phyloP scores from a whole-genome alignment of 768 basidiomycete species.

The Asterophora lycoperdoides region DNA sequence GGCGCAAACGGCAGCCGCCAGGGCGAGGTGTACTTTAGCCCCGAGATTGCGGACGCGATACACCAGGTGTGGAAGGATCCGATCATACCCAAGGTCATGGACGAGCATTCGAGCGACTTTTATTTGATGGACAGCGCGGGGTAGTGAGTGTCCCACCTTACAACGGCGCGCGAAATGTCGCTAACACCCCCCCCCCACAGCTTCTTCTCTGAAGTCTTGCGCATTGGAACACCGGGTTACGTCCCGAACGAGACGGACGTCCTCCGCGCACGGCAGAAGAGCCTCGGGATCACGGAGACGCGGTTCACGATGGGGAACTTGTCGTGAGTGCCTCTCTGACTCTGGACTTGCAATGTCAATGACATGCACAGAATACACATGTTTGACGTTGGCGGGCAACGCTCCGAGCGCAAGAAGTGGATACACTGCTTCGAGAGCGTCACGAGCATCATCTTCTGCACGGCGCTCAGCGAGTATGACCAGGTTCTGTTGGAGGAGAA shows the following conservation, averaged over 20 bases:
- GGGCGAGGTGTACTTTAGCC: conserved; percentile 39
- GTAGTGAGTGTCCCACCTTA: conserved; percentile 53
- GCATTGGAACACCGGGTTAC: conserved; percentile 77
- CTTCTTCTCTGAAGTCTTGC: conserved; percentile 82
- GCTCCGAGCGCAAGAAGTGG: conserved; percentile 79
- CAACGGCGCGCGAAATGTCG: no score
- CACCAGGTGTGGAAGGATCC: conserved; percentile 68
- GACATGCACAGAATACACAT: conserved; percentile 46
- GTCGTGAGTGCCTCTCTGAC: conserved; percentile 36
- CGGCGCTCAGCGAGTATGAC: conserved; percentile 71
- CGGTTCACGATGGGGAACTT: conserved; percentile 67
- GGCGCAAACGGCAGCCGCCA: background rate
- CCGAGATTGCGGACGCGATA: conserved; percentile 68
- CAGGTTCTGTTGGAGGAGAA: conserved; percentile 66
- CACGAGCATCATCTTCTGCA: conserved; percentile 69
- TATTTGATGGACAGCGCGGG: conserved; percentile 92
- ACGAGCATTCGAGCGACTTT: conserved; percentile 70
- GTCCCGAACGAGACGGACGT: conserved; percentile 84
- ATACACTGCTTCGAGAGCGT: conserved; percentile 56
- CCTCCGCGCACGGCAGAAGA: conserved; percentile 80
- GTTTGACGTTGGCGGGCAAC: conserved; percentile 79
- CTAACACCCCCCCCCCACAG: conserved; percentile 29
- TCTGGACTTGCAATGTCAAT: background rate
- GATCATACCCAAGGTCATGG: conserved; percentile 51
- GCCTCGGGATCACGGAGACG: conserved; percentile 87